A percentile compares a stretch with the other conserved stretches of the same genome.
These are phyloP conservation scores for rapeseed (Brassica napus) DNA, from an alignment of 345 rosid genomes.

Conservation along the genomic window Da-Ae NC_063444.1:3353001-3353500, in stretches of 20 bases:
- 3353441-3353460: conserved; percentile 19
- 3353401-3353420: conserved; percentile 51
- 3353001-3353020: conserved; percentile 34
- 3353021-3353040: conserved; percentile 54
- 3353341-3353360: conserved; percentile 99
- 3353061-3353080: conserved; percentile 80
- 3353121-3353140: conserved; percentile 57
- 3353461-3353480: neutral
- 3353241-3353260: conserved; percentile 91
- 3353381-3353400: conserved; percentile 63
- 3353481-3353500: conserved; percentile 3
- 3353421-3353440: conserved; percentile 38
- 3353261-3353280: conserved; percentile 94
- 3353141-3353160: conserved; percentile 24
- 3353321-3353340: conserved; percentile 91
- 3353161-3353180: neutral
- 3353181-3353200: conserved; percentile 16
- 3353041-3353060: conserved; percentile 69
- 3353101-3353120: conserved; percentile 77
- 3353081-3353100: conserved; percentile 91
- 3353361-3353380: conserved; percentile 85
- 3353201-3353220: conserved; percentile 35
- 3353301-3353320: conserved; percentile 88
- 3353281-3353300: conserved; percentile 92
- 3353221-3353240: conserved; percentile 40